These are phyloP conservation scores for Citrus inodora DNA, from an alignment of 345 rosid species.

Conservation along the genomic window DNA sequence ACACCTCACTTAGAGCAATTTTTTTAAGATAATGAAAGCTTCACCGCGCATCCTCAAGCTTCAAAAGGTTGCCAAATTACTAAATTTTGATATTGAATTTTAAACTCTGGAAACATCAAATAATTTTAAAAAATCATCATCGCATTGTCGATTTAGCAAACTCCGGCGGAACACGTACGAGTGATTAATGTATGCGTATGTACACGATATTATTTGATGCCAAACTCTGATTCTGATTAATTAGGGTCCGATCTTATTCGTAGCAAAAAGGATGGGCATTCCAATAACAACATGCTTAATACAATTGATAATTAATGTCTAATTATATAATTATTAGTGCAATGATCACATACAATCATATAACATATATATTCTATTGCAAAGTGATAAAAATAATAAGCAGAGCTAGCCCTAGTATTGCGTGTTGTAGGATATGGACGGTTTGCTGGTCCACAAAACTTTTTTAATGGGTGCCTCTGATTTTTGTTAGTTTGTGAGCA, in stretches of 20 bases:
- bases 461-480: constrained; percentile 22
- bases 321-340: not conserved
- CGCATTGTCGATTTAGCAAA: not conserved
- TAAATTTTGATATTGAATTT: too few relatives aligned
- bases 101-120: not conserved
- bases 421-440: constrained; percentile 38
- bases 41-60: not conserved
- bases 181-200: not conserved
- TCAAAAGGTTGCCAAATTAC: not conserved
- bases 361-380: not conserved
- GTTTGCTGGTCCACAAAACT: constrained; percentile 29
- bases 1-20: too few relatives aligned
- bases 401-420: constrained; percentile 20
- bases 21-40: too few relatives aligned
- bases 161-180: too few relatives aligned
- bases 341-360: not conserved
- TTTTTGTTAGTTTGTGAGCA: constrained; percentile 43
- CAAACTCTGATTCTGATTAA: not conserved
- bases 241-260: not conserved
- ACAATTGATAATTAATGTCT: not conserved
- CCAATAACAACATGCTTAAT: constrained; percentile 2
- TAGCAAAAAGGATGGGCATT: constrained; percentile 2
- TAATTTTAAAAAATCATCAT: not conserved
- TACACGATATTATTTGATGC: not conserved
- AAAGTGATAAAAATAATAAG: constrained; percentile 3